These are phyloP conservation scores for Tribonema minus DNA, from an alignment of 108 stramenopile genomes.

Conservation along the genomic window DNA sequence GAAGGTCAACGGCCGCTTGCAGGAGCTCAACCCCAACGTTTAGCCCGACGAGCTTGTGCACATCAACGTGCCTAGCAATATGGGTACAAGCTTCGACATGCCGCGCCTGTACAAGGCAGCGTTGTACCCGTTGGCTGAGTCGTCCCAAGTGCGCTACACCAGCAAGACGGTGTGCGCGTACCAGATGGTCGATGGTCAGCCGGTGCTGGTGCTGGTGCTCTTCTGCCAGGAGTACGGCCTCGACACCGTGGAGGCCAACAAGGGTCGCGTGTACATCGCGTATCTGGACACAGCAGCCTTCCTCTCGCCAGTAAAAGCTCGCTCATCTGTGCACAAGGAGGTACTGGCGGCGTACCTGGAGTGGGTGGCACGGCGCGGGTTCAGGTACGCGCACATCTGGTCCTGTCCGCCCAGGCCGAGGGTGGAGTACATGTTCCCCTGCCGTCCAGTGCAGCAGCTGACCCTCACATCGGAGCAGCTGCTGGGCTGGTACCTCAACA, in stretches of 20 bases:
- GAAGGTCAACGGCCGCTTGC: too few relatives aligned
- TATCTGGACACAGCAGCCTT: too few relatives aligned
- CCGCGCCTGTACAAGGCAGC: too few relatives aligned
- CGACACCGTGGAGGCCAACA: conserved; percentile 39
- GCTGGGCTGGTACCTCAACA: conserved; percentile 69
- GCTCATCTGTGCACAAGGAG: conserved; percentile 81
- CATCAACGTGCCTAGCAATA: too few relatives aligned
- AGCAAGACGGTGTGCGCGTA: conserved; percentile 71
- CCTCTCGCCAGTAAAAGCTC: too few relatives aligned
- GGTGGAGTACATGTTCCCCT: conserved; percentile 97
- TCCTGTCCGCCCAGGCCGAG: conserved; percentile 97
- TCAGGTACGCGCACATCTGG: conserved; percentile 90
- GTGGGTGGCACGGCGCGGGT: conserved; percentile 77
- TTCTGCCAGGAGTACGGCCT: conserved; percentile 79
- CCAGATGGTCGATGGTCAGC: conserved; percentile 74
- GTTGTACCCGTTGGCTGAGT: too few relatives aligned
- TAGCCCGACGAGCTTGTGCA: too few relatives aligned
- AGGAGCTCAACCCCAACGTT: too few relatives aligned
- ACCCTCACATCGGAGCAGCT: conserved; percentile 88
- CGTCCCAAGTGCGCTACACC: too few relatives aligned
- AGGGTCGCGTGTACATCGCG: conserved; percentile 74
- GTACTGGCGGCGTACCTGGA: conserved; percentile 86
- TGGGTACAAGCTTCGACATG: too few relatives aligned
- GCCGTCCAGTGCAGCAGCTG: conserved; percentile 95
- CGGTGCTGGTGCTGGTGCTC: conserved; percentile 79